Evolutionary conservation across 2,329 filamentous ascomycete species (phyloP).

Genomic region (Stenocarpella maydis): DNA sequence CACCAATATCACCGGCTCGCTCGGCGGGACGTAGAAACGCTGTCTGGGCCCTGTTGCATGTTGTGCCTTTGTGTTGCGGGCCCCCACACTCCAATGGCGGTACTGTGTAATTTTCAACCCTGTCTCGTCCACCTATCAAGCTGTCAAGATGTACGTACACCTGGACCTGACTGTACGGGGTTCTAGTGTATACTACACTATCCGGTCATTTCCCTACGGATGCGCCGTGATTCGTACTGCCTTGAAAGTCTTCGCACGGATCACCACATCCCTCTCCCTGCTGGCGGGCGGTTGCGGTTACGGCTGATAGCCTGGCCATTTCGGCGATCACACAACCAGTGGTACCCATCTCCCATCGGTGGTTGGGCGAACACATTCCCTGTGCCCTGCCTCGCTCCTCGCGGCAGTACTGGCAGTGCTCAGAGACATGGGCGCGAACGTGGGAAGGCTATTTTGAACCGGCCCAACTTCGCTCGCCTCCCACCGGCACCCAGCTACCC

Average conservation of each 20-base stretch:
- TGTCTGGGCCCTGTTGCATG: conserved; percentile 12
- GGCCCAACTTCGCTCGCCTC: conserved; percentile 24
- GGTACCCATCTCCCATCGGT: conserved; percentile 11
- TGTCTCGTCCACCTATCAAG: neutral
- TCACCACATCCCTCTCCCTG: conserved; percentile 9
- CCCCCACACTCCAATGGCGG: conserved; percentile 27
- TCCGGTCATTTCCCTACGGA: conserved; percentile 18
- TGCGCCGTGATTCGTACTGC: conserved; percentile 22
- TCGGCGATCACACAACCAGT: conserved; percentile 8
- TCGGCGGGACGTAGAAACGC: neutral
- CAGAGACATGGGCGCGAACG: neutral
- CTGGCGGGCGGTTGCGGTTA: conserved; percentile 5
- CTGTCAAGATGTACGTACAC: too few species aligned
- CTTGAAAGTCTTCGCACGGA: conserved; percentile 23
- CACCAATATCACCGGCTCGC: conserved; percentile 8
- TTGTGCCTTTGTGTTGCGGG: conserved; percentile 28
- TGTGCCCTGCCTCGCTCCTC: conserved; percentile 9
- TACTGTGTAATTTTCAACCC: conserved; percentile 29
- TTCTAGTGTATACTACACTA: conserved; percentile 6
- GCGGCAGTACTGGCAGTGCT: conserved; percentile 2
- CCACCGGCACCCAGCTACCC: neutral
- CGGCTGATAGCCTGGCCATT: conserved; percentile 25
- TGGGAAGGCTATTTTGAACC: conserved; percentile 10
- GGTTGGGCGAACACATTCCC: neutral
- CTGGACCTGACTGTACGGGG: neutral